Conservation (phyloP, 768 basidiomycete species). For the Mycena venus region DNA sequence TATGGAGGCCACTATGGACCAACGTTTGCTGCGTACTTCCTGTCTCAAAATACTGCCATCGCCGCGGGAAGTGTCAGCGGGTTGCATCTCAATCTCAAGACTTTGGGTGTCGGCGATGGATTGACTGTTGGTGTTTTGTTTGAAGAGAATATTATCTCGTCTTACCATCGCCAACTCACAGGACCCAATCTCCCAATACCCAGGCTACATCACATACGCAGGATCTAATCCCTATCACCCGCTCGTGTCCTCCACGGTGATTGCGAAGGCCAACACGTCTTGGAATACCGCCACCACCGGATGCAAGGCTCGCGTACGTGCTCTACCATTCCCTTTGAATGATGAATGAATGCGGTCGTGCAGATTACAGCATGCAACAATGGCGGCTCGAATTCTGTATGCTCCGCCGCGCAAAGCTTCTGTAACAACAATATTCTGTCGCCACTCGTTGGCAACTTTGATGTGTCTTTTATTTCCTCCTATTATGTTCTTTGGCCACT, state of each 20-base stretch:
- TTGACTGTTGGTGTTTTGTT: conserved; percentile 57
- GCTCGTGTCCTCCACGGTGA: conserved; percentile 58
- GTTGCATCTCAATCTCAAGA: conserved; percentile 66
- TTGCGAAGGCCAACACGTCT: conserved; percentile 57
- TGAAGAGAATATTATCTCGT: neutral
- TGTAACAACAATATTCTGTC: conserved; percentile 71
- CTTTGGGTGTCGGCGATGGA: conserved; percentile 73
- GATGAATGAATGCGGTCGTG: neutral
- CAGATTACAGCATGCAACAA: conserved; percentile 69
- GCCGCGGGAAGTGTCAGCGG: conserved; percentile 59
- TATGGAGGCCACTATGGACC: conserved; percentile 84
- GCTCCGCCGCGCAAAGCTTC: conserved; percentile 68
- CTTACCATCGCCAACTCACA: conserved; percentile 10
- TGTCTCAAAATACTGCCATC: conserved; percentile 71
- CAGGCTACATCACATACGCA: conserved; percentile 70
- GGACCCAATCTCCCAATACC: conserved; percentile 67
- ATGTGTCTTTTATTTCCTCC: conserved; percentile 48
- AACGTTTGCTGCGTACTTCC: conserved; percentile 74
- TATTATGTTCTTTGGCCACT: neutral
- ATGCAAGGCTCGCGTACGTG: conserved; percentile 61
- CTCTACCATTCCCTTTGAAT: neutral
- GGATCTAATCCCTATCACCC: conserved; percentile 69
- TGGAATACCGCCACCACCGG: conserved; percentile 57
- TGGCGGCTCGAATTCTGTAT: conserved; percentile 60
- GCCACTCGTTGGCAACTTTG: conserved; percentile 67